Percentiles rank a stretch among this genome's conserved stretches.
Conservation (phyloP, 345 rosid genomes). For the Lumnitzera racemosa region DNA sequence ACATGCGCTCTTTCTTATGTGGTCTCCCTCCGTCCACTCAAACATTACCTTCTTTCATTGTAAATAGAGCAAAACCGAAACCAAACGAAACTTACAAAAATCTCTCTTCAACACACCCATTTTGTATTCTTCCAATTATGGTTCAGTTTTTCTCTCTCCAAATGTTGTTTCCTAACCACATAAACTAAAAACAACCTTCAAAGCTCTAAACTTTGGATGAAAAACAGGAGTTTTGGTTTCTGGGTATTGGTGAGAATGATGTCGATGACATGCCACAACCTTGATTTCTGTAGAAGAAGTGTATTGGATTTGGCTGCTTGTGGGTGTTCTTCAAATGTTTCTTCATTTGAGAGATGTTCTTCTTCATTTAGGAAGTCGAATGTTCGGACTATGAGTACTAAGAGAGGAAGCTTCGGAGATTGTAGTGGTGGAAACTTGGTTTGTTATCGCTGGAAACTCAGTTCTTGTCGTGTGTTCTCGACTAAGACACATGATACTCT, state of each 20-base stretch:
- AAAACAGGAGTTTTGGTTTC: background rate
- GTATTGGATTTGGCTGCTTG: conserved; percentile 52
- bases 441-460: conserved; percentile 36
- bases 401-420: conserved; percentile 20
- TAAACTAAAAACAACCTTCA: no score
- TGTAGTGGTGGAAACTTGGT: conserved; percentile 34
- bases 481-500: conserved; percentile 51
- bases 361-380: conserved; percentile 20
- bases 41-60: no score
- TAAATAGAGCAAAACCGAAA: no score
- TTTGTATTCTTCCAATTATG: no score
- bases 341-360: conserved; percentile 23
- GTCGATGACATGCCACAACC: conserved; percentile 60
- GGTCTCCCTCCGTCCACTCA: no score
- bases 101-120: no score
- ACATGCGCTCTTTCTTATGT: no score
- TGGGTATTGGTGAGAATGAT: conserved; percentile 42
- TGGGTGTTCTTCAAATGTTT: conserved; percentile 55
- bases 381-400: conserved; percentile 21
- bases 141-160: no score
- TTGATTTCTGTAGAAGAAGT: conserved; percentile 54
- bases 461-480: conserved; percentile 42
- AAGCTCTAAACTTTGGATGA: no score
- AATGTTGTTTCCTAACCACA: no score
- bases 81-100: no score